phyloP scores from a whole-genome alignment of 805 yeast species.

The Candida maris region DNA sequence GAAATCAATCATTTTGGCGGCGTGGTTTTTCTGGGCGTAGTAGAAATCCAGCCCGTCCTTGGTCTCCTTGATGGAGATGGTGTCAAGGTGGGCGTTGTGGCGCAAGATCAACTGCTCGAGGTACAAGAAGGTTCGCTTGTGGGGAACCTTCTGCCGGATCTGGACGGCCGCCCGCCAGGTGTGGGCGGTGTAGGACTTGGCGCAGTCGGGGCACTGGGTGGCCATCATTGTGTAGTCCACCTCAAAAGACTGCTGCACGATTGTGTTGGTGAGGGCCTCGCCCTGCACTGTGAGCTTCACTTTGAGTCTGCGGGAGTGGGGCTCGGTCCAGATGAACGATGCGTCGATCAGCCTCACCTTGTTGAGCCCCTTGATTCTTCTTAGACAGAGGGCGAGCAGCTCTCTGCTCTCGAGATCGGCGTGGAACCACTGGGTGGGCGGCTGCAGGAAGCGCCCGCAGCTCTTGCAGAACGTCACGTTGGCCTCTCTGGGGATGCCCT shows the following conservation, averaged over 20 bases:
- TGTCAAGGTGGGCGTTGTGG: slow-evolving; percentile 90
- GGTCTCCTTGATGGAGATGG: slow-evolving; percentile 88
- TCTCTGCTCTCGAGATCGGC: slow-evolving; percentile 93
- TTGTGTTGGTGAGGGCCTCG: slow-evolving; percentile 88
- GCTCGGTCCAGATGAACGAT: slow-evolving; percentile 97
- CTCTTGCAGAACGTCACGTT: slow-evolving; percentile 92
- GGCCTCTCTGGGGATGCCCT: slow-evolving; percentile 92
- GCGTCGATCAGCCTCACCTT: slow-evolving; percentile 90
- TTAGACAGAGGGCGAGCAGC: slow-evolving; percentile 81
- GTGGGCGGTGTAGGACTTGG: slow-evolving; percentile 91
- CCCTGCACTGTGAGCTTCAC: slow-evolving; percentile 93
- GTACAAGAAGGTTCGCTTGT: slow-evolving; percentile 93
- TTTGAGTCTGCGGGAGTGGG: slow-evolving; percentile 93
- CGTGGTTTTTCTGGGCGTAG: slow-evolving; percentile 85
- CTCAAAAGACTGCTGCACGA: slow-evolving; percentile 90
- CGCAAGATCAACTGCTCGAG: slow-evolving; percentile 92
- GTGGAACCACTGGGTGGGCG: slow-evolving; percentile 89
- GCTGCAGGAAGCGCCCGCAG: slow-evolving; percentile 94
- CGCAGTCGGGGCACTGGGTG: slow-evolving; percentile 98
- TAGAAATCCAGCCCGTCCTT: slow-evolving; percentile 95
- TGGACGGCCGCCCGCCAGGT: slow-evolving; percentile 99
- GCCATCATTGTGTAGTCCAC: slow-evolving; percentile 92
- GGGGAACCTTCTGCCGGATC: slow-evolving; percentile 95
- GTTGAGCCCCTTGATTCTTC: slow-evolving; percentile 81
- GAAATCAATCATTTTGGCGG: slow-evolving; percentile 91